Conservation (phyloP, 768 basidiomycete genomes). For the Boletus sp. region DNA sequence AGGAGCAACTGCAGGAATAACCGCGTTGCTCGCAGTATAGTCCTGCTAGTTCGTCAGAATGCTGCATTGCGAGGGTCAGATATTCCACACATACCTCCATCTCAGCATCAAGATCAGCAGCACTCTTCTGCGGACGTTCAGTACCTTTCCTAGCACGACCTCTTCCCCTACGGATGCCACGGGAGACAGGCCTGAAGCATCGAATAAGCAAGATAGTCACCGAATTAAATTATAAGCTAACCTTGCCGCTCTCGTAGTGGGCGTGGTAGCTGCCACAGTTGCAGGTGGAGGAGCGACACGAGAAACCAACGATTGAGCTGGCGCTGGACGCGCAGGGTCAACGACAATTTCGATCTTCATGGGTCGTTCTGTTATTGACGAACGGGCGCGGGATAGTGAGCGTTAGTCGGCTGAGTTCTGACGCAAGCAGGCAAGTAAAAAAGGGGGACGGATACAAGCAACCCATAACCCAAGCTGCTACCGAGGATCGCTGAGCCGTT, state of each 20-base stretch:
- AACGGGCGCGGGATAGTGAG: constrained; percentile 34
- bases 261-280: constrained; percentile 20
- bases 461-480: constrained; percentile 25
- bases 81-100: constrained; percentile 72
- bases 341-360: constrained; percentile 99
- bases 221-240: constrained; percentile 20
- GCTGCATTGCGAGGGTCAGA: background rate
- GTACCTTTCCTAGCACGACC: constrained; percentile 40
- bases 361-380: constrained; percentile 71
- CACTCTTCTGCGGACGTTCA: constrained; percentile 74
- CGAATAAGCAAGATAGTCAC: constrained; percentile 1
- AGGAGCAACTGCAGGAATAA: constrained; percentile 47
- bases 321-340: constrained; percentile 71
- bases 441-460: constrained; percentile 44
- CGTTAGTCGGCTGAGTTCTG: constrained; percentile 35
- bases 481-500: constrained; percentile 25
- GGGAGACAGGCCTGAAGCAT: constrained; percentile 30
- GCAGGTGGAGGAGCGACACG: constrained; percentile 76
- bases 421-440: constrained; percentile 36
- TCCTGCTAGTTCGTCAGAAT: constrained; percentile 43
- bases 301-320: constrained; percentile 62
- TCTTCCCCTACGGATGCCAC: constrained; percentile 48
- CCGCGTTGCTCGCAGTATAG: constrained; percentile 55
- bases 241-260: constrained; percentile 34
- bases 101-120: constrained; percentile 92